These are phyloP conservation scores for Penicillium ucsense DNA, from an alignment of 495 filamentous ascomycete genomes.

Conservation along the genomic window DNA sequence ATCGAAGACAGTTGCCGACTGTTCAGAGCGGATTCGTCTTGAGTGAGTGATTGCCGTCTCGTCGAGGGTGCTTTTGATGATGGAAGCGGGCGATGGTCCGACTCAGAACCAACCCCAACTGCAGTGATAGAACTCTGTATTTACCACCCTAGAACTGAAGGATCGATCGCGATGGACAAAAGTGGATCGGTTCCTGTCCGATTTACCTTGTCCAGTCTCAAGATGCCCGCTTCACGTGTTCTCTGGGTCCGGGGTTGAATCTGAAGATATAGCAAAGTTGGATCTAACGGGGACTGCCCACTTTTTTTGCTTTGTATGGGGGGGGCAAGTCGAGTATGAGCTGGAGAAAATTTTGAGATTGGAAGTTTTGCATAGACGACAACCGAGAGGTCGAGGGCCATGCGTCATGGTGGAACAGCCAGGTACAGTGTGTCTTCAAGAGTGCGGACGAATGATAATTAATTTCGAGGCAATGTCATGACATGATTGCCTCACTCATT, in stretches of 20 bases:
- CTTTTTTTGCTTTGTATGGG: background rate
- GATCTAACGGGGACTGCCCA: background rate
- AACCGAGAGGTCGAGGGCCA: background rate
- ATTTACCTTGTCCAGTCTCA: background rate
- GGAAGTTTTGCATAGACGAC: background rate
- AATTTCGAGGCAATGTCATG: too few relatives aligned
- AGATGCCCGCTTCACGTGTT: background rate
- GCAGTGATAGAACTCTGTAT: too few relatives aligned
- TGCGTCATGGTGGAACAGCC: conserved; percentile 6
- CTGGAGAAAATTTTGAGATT: conserved; percentile 1
- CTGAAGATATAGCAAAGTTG: background rate
- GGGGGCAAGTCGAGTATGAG: background rate
- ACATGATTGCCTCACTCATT: too few relatives aligned
- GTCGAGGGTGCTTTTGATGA: too few relatives aligned
- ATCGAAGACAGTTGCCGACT: conserved; percentile 2
- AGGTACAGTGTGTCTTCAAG: background rate
- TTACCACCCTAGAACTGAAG: too few relatives aligned
- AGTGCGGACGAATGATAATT: background rate
- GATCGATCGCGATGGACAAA: too few relatives aligned
- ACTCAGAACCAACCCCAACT: too few relatives aligned
- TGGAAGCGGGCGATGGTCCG: too few relatives aligned
- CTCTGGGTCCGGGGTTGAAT: background rate
- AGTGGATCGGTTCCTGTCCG: too few relatives aligned
- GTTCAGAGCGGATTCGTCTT: background rate
- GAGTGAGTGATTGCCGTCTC: background rate